These are phyloP conservation scores for Cornus florida DNA, from an alignment of 148 eudicot species.

Conservation along the genomic window DNA sequence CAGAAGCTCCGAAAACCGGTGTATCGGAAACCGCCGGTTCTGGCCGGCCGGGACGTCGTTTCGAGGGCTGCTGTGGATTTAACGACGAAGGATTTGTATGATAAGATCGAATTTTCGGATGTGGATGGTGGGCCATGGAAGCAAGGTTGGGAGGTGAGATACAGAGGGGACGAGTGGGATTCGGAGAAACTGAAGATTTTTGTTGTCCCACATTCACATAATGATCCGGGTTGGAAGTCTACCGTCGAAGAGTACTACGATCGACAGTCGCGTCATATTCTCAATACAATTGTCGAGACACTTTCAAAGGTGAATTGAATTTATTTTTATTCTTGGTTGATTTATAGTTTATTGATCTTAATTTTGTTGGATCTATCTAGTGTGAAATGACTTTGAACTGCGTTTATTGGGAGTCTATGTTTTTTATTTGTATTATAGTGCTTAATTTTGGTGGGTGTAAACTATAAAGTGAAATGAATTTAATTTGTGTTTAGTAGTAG, in stretches of 20 bases:
- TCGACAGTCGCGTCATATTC: conserved; percentile 76
- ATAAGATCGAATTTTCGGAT: conserved; percentile 69
- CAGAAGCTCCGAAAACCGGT: conserved; percentile 37
- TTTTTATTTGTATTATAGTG: too few relatives aligned
- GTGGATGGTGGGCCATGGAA: conserved; percentile 96
- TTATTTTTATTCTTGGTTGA: neutral
- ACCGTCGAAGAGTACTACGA: conserved; percentile 97
- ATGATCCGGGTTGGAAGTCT: conserved; percentile 98
- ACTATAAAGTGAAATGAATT: neutral
- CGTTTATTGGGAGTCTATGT: too few relatives aligned
- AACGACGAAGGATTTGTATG: conserved; percentile 83
- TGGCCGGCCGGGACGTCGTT: conserved; percentile 22
- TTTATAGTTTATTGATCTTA: neutral
- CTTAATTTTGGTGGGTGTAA: neutral
- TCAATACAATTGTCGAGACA: conserved; percentile 91
- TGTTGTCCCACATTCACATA: conserved; percentile 96
- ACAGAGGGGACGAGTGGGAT: conserved; percentile 86
- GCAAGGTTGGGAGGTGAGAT: conserved; percentile 86
- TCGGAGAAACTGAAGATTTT: conserved; percentile 76
- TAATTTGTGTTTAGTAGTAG: neutral
- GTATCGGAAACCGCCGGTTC: conserved; percentile 27
- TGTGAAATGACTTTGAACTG: neutral
- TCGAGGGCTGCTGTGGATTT: conserved; percentile 59
- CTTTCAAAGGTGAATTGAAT: conserved; percentile 60
- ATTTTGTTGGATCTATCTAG: neutral